Conservation (phyloP, 768 basidiomycete genomes). For the Lactifluus piperatus region DNA sequence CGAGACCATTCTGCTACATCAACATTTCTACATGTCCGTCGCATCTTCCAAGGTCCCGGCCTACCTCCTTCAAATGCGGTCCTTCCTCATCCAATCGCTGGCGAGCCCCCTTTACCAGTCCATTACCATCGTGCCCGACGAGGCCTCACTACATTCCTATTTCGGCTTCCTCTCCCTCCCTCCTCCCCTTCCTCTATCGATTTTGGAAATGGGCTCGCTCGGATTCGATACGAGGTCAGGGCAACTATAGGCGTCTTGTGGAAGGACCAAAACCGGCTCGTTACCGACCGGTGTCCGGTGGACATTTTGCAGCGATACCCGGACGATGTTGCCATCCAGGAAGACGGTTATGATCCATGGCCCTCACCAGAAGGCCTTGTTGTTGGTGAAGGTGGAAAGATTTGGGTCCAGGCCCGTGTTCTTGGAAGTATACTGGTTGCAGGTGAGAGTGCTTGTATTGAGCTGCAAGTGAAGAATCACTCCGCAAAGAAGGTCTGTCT, state of each 20-base stretch:
- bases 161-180: conserved; percentile 61
- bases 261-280: conserved; percentile 64
- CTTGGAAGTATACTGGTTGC: conserved; percentile 55
- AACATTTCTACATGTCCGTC: conserved; percentile 60
- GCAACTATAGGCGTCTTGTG: conserved; percentile 66
- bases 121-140: conserved; percentile 66
- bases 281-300: conserved; percentile 50
- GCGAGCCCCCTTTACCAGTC: conserved; percentile 51
- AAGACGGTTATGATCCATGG: conserved; percentile 28
- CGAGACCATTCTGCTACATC: conserved; percentile 75
- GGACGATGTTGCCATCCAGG: neutral
- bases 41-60: conserved; percentile 73
- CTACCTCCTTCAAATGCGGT: conserved; percentile 83
- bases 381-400: conserved; percentile 70
- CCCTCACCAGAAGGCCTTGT: conserved; percentile 48
- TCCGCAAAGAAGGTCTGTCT: conserved; percentile 61
- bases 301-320: conserved; percentile 48
- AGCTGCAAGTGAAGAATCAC: conserved; percentile 76
- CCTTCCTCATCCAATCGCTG: conserved; percentile 47
- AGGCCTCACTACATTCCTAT: conserved; percentile 71
- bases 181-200: conserved; percentile 62
- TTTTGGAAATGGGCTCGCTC: conserved; percentile 62
- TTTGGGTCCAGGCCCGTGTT: conserved; percentile 66
- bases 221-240: conserved; percentile 62
- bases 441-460: conserved; percentile 63